These are phyloP conservation scores for Lentinus polychrous DNA, from an alignment of 1,284 basidiomycete species.

Conservation along the genomic window DNA sequence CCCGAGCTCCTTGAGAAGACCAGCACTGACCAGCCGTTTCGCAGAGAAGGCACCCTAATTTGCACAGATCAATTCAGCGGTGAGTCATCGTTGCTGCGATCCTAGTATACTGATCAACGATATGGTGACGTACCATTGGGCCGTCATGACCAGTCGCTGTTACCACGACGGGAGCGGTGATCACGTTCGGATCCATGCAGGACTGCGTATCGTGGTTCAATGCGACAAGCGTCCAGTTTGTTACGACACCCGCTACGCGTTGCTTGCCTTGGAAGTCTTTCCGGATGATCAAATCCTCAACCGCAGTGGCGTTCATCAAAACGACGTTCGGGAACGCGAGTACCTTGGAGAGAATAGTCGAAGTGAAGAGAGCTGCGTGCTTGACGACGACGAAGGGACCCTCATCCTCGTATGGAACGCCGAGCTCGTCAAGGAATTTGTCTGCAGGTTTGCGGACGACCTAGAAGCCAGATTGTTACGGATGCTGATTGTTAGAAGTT, in stretches of 20 bases:
- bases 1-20: conserved; percentile 70
- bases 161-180: conserved; percentile 73
- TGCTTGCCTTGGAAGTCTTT: conserved; percentile 52
- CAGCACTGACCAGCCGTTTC: conserved; percentile 74
- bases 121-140: conserved; percentile 41
- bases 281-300: conserved; percentile 71
- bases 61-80: background rate
- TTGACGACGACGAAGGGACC: conserved; percentile 76
- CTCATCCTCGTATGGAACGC: conserved; percentile 79
- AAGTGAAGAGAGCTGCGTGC: conserved; percentile 79
- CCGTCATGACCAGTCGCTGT: conserved; percentile 72
- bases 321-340: conserved; percentile 71
- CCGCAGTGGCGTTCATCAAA: conserved; percentile 71
- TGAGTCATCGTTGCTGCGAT: background rate
- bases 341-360: conserved; percentile 70
- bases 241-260: conserved; percentile 78
- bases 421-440: conserved; percentile 65
- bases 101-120: background rate
- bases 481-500: background rate
- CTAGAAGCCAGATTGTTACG: conserved; percentile 23
- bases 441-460: conserved; percentile 80
- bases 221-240: conserved; percentile 81
- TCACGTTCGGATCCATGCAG: conserved; percentile 85
- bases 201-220: conserved; percentile 78
- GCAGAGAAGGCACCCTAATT: conserved; percentile 68